A percentile compares a stretch with the other conserved stretches of the same genome.
Evolutionary conservation across 306 rosid genomes (phyloP).

Genomic region (Rosa chinensis): DNA sequence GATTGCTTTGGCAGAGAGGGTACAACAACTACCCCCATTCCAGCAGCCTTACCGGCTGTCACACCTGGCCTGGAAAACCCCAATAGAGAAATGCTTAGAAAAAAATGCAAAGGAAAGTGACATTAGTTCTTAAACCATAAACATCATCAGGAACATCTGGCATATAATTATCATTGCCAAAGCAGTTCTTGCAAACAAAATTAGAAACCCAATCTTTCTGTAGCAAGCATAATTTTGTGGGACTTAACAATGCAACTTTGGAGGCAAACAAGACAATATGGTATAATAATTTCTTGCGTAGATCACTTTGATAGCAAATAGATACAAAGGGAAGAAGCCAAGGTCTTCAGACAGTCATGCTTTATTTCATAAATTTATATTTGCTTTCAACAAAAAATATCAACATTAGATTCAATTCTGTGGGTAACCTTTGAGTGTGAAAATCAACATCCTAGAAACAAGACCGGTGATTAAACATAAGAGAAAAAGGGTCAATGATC

Average conservation of each 20-base stretch:
- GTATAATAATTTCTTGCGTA: neutral
- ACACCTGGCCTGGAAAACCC: constrained; percentile 78
- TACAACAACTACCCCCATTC: constrained; percentile 89
- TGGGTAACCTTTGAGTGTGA: neutral
- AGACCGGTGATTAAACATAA: neutral
- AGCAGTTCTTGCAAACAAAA: neutral
- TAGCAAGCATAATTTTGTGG: neutral
- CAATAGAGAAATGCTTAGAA: constrained; percentile 24
- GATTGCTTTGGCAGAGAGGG: constrained; percentile 88
- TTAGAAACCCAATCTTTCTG: neutral
- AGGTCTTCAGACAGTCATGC: neutral
- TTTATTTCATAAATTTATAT: neutral
- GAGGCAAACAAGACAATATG: neutral
- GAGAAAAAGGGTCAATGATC: neutral
- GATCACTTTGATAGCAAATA: neutral
- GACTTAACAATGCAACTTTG: neutral
- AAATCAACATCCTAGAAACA: no score
- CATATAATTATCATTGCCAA: neutral
- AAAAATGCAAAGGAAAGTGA: neutral
- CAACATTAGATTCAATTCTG: neutral
- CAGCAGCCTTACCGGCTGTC: constrained; percentile 83
- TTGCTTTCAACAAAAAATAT: neutral
- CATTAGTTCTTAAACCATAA: neutral
- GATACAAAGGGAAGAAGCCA: neutral
- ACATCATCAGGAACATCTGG: neutral